Conservation (phyloP, 2,329 filamentous ascomycete species). For the Lasiodiplodia citricola region DNA sequence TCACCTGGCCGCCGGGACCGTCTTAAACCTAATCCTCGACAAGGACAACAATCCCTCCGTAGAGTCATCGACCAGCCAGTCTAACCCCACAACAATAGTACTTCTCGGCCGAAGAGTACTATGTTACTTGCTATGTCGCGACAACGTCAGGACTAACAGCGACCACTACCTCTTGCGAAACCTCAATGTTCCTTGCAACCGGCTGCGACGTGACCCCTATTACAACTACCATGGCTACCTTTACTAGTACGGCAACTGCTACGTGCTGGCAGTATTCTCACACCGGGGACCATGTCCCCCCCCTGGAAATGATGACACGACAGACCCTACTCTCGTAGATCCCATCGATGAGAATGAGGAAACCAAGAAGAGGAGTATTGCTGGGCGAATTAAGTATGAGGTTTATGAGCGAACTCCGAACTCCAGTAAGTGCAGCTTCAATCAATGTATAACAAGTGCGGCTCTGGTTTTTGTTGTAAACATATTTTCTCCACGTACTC, state of each 20-base stretch:
- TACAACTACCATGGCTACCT: neutral
- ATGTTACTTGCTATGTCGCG: neutral
- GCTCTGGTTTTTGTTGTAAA: neutral
- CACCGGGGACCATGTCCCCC: no score
- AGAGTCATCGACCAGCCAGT: neutral
- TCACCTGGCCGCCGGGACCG: neutral
- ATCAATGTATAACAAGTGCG: no score
- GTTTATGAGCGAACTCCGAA: neutral
- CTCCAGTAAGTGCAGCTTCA: neutral
- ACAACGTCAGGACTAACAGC: neutral
- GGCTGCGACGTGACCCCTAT: constrained; percentile 3
- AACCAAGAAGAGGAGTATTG: neutral
- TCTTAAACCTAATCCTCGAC: neutral
- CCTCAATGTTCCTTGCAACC: neutral
- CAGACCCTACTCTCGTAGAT: neutral
- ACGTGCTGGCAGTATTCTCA: neutral
- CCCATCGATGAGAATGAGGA: neutral
- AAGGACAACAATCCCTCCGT: neutral
- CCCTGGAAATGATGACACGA: neutral
- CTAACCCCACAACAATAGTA: neutral
- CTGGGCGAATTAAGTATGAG: constrained; percentile 1
- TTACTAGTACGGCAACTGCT: neutral
- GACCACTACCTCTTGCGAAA: neutral
- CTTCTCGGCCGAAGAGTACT: neutral
- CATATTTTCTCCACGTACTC: neutral